Evolutionary conservation across 768 basidiomycete species (phyloP), one percentile per base, ranked within the genome.

Genomic region (Lactifluus subvellereus): DNA sequence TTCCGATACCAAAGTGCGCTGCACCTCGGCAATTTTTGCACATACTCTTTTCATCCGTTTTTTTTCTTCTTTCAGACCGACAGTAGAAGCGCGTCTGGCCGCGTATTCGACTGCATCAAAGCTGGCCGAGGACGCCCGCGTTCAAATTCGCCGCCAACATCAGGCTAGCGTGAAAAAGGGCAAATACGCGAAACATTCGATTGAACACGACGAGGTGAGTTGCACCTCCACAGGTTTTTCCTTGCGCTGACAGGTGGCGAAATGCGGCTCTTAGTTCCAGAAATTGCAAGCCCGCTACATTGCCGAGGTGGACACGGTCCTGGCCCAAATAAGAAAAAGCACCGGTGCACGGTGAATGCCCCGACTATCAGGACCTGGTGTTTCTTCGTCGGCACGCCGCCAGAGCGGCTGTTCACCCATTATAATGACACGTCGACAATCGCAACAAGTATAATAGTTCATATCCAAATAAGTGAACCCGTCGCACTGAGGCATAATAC

Each of bases 1-100:
- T 94, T 62, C 87, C 90, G 0, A 84, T 93, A 72, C 88, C 91
- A 48, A 91, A 85, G 91, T 91, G 66, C 14, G 58, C 14, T 22
- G 50, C 40, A 14, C 30, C 14, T 14, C 38, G 22, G 22, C 52
- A 18, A 51, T n/a, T 38, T 37, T 18, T 6, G 8, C 16, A 9
- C 14, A n/a, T n/a, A 16, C 45, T 56, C 37, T 5, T 45, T 10
- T 42, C 49, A 10, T 35, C 8, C 16, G 53, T 61, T 5, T 57
- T 48, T 30, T 48, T 14, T 40, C 45, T 38, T 56, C 11, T 52
- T 35, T 22, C 53, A 94, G 91, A 66, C 88, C 89, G 0, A 94
- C 91, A 0, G 82, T 91, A 6, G 90, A 92, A 49, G 82, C 86
- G 0, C 82, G 87, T 14, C 77, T 76, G 22, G 79, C 80, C 1